Evolutionary conservation across 1,139 yeast genomes (phyloP), one percentile per base, ranked within the genome.

Genomic region (Suhomyces ambrosiae): DNA sequence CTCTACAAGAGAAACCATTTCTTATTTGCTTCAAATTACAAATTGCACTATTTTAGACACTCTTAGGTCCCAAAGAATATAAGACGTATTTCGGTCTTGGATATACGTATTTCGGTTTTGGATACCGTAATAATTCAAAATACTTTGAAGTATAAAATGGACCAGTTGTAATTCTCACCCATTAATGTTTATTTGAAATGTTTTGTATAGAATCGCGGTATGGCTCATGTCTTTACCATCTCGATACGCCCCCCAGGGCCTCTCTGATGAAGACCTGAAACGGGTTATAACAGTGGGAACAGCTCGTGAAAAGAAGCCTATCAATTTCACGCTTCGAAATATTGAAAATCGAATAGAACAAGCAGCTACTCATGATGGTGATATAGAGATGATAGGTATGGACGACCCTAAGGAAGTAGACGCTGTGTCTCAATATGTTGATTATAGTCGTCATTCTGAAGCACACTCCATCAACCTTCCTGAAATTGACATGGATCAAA

Each of bases 361-460:
- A 29, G 71, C 67, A 1, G 46, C 53, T 2, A 9, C 18, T 10
- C 43, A 37, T 2, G 68, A 65, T 33, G 66, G 58, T 5, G 84
- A 78, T 47, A 61, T 72, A 1, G 76, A 71, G 27, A 78, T 79
- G 82, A 47, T 68, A 7, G 75, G 74, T 4, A 66, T 75, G 53
- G 79, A 75, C 40, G 69, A 74, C 45, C 67, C 61, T 32, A 52
- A 58, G 5, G 80, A 76, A 41, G 72, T 76, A 1, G 61, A 65
- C 32, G 50, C 63, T 16, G 74, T 80, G 8, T 63, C 80, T 1
- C 62, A 71, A 13, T 73, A 59, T 45, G 67, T 76, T 24, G 33
- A 19, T 15, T 24, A 24, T 16, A 18, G 27, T 17, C 27, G 38
- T 3, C 27, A 30, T 18, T 6, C 21, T 18, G 21, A 18, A 6